Conservation (phyloP, 306 rosid species). For the Malus sylvestris region DNA sequence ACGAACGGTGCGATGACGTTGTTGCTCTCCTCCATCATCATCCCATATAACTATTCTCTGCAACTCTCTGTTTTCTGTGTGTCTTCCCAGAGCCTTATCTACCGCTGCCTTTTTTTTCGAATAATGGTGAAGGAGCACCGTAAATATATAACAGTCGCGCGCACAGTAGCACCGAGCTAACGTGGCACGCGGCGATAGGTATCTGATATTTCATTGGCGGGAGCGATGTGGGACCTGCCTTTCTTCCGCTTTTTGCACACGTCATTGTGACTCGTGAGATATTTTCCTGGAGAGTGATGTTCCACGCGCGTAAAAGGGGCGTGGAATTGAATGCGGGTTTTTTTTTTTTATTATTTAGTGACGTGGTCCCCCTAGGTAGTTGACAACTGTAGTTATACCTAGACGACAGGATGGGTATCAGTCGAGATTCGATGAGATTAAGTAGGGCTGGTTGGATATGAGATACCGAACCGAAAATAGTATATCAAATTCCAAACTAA, state of each 20-base stretch:
- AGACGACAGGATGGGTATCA: not conserved
- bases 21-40: constrained; percentile 46
- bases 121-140: constrained; percentile 17
- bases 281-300: constrained; percentile 19
- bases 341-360: not conserved
- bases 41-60: constrained; percentile 22
- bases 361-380: constrained; percentile 22
- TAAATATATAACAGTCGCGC: constrained; percentile 24
- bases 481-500: too few relatives aligned
- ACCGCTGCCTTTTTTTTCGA: not conserved
- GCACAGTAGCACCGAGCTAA: constrained; percentile 6
- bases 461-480: too few relatives aligned
- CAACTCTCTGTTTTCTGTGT: not conserved
- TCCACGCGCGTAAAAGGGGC: constrained; percentile 27
- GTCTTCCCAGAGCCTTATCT: not conserved
- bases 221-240: constrained; percentile 22
- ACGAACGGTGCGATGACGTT: constrained; percentile 77
- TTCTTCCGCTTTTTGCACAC: constrained; percentile 25
- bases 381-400: constrained; percentile 5
- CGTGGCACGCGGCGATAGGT: constrained; percentile 38
- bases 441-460: too few relatives aligned
- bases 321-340: not conserved
- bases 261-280: constrained; percentile 35
- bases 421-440: not conserved
- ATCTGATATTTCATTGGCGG: constrained; percentile 3